These are phyloP conservation scores for Stachybotrys chartarum DNA, from an alignment of 2,329 filamentous ascomycete genomes.

Conservation along the genomic window DNA sequence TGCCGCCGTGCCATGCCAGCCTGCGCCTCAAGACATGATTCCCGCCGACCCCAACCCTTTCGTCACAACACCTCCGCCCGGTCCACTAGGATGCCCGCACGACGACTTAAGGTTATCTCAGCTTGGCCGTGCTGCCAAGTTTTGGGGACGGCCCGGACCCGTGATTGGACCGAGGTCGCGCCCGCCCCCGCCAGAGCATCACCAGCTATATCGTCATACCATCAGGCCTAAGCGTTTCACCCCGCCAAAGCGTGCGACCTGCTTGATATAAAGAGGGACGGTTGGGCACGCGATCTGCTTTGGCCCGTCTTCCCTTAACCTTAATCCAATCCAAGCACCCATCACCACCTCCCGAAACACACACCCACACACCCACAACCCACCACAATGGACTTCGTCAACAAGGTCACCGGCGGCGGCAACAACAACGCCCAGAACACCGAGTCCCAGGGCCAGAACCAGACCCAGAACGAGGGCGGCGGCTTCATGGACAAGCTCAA, in stretches of 20 bases:
- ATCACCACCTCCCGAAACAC: not conserved
- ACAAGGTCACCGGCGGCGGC: conserved; percentile 38
- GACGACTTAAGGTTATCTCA: not conserved
- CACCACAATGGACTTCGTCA: conserved; percentile 46
- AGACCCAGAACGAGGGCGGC: conserved; percentile 24
- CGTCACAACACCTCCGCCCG: not conserved
- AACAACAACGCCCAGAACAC: conserved; percentile 22
- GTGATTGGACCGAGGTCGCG: not conserved
- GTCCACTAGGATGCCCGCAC: not conserved
- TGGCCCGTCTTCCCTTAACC: not conserved
- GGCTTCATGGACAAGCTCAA: conserved; percentile 67
- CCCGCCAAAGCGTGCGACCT: not conserved
- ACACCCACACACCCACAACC: no score
- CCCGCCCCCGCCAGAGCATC: no score
- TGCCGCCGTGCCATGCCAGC: not conserved
- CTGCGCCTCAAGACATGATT: not conserved
- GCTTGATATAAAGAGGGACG: not conserved
- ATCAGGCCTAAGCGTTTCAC: not conserved
- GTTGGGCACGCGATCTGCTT: not conserved
- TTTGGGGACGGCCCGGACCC: not conserved
- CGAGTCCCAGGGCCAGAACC: conserved; percentile 18
- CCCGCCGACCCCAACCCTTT: not conserved
- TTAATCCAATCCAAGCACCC: not conserved
- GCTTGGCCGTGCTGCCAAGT: not conserved
- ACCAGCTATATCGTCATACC: not conserved